A percentile compares a stretch with the other conserved stretches of the same genome.
Conservation (phyloP, 2,329 filamentous ascomycete genomes). For the Trichoderma guizhouense region DNA sequence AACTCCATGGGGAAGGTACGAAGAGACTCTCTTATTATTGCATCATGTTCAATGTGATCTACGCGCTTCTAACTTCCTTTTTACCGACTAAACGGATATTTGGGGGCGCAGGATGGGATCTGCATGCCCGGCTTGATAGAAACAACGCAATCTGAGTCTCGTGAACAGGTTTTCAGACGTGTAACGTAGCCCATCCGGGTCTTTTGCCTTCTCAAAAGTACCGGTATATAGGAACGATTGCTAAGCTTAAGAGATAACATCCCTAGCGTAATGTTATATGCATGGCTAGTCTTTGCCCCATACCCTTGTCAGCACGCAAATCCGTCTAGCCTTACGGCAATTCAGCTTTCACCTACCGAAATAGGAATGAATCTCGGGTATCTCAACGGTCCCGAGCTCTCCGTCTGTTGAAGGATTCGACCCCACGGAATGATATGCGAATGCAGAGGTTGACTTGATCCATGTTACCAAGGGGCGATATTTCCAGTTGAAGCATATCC, state of each 20-base stretch:
- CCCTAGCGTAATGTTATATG: not conserved
- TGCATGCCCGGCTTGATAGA: not conserved
- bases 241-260: not conserved
- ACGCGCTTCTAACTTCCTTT: not conserved
- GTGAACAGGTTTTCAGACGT: not conserved
- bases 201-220: not conserved
- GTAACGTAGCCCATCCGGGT: not conserved
- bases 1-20: not conserved
- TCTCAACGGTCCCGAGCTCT: not conserved
- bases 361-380: not conserved
- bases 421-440: not conserved
- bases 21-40: not conserved
- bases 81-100: not conserved
- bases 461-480: not conserved
- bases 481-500: not conserved
- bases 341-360: not conserved
- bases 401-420: not conserved
- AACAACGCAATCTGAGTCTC: not conserved
- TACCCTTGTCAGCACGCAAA: not conserved
- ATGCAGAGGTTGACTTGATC: not conserved
- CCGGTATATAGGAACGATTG: not conserved
- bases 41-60: not conserved
- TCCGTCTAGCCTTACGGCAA: not conserved
- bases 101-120: not conserved
- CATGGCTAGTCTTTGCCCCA: not conserved